These are phyloP conservation scores for Lolium rigidum DNA, from an alignment of 176 grass and related monocot genomes.

Conservation along the genomic window DNA sequence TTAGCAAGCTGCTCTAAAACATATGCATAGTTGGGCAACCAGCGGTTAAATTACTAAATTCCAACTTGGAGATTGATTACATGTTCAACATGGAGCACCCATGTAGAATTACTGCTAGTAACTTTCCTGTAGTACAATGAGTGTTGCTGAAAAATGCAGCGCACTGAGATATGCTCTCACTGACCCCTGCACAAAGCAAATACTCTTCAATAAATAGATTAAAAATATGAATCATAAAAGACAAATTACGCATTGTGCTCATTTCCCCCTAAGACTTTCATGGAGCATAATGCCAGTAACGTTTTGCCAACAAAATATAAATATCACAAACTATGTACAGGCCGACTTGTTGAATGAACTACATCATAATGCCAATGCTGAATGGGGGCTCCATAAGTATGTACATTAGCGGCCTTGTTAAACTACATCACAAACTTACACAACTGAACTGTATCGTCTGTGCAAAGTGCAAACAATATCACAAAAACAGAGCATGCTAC, in stretches of 20 bases:
- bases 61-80: not conserved
- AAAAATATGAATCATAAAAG: not conserved
- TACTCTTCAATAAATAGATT: not conserved
- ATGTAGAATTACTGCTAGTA: not conserved
- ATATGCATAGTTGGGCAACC: not conserved
- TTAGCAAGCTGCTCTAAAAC: slow-evolving; percentile 22
- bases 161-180: slow-evolving; percentile 24
- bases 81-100: slow-evolving; percentile 10
- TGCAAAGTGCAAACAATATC: not conserved
- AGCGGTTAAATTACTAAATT: not conserved
- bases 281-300: not conserved
- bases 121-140: not conserved
- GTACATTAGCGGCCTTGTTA: not conserved
- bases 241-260: not conserved
- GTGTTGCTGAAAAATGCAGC: slow-evolving; percentile 6
- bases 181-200: slow-evolving; percentile 52
- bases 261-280: slow-evolving; percentile 2
- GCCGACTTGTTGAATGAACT: not conserved
- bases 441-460: not conserved
- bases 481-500: not conserved
- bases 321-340: not conserved
- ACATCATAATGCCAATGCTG: not conserved
- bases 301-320: not conserved
- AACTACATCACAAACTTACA: not conserved
- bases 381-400: not conserved